Percentiles rank a stretch among this genome's conserved stretches.
Conservation (phyloP, 2,329 filamentous ascomycete genomes). For the Didymella lethalis region DNA sequence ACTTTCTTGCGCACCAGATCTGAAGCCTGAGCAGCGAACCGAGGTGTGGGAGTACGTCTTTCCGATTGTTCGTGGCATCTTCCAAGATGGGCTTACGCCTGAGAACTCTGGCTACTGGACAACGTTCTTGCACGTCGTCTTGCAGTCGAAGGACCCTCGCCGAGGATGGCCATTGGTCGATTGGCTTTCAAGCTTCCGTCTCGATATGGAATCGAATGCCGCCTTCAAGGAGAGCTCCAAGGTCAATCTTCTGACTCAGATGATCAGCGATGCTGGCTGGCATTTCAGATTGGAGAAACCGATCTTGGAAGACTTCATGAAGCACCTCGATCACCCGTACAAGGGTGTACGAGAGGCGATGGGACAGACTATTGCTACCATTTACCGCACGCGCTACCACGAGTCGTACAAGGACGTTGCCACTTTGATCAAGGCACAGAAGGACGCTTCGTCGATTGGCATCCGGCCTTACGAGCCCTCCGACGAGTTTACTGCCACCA, state of each 20-base stretch:
- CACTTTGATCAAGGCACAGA: conserved; percentile 79
- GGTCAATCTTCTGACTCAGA: conserved; percentile 87
- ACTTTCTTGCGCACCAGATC: conserved; percentile 80
- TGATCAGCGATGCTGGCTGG: conserved; percentile 89
- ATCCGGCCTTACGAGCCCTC: conserved; percentile 82
- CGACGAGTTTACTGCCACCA: conserved; percentile 74
- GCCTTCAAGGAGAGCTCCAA: conserved; percentile 99
- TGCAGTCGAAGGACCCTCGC: conserved; percentile 89
- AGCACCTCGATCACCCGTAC: conserved; percentile 95
- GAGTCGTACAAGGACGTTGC: conserved; percentile 87
- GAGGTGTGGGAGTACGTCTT: conserved; percentile 89
- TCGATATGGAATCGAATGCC: conserved; percentile 94
- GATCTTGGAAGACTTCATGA: conserved; percentile 86
- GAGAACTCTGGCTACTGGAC: conserved; percentile 97
- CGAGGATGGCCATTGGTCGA: conserved; percentile 86
- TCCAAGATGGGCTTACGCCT: conserved; percentile 90
- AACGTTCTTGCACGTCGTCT: conserved; percentile 86
- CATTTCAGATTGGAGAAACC: conserved; percentile 92
- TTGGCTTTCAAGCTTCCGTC: conserved; percentile 80
- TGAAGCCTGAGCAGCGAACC: conserved; percentile 74
- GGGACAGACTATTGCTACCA: conserved; percentile 84
- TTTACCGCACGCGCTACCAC: conserved; percentile 91
- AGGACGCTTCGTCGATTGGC: conserved; percentile 80
- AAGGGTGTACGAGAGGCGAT: conserved; percentile 97
- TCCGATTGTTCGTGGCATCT: conserved; percentile 83